Base-by-base conservation (phyloP, 2,329 filamentous ascomycete species). In the Daldinia eschscholtzii region DNA sequence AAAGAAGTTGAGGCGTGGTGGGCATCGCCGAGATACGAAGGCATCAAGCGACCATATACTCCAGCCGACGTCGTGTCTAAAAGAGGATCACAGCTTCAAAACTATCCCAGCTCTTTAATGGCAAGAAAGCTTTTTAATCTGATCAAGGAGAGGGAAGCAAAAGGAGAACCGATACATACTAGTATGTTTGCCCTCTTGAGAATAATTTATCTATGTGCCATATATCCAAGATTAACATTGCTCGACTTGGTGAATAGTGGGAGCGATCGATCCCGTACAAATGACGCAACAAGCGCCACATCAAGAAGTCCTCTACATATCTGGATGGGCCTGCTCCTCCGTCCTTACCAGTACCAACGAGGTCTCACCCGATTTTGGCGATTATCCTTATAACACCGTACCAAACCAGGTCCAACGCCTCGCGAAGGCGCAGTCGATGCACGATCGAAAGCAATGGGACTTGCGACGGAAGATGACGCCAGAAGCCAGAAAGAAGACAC, bases 301-400 rank as follows among this genome's bases (percentile, higher is more conserved):
- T 82, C 96, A 98, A 79, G 95, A 99, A 80, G 92, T 98, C 18
- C 87, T 99, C 52, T 99, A 99, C 81, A 86, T 99, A 70, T 98
- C 94, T 0, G 96, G 96, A 70, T 99, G 96, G 96, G 96, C 96
- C 4, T 98, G 96, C 82, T 98, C 95, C 0, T 95, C 94, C 0
- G 89, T 97, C 20, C 85, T 99, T 52, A 98, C 95, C 3, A 91
- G 90, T 9, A 98, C 96, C 41, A 98, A 99, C 83, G 96, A 99
- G 80, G 96, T 99, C 30, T 98, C 94, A 0, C 93, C 96, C 48
- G 96, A 99, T 80, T 97, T 98, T 82, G 96, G 96, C 76, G 96
- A 99, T 81, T 99, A 99, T 80, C 96, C 96, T 0, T 99, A 99
- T 84, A 98, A 98, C 79, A 99, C 96, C 0, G 96, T 99, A 4